Evolutionary conservation across 1,139 yeast species (phyloP).

Genomic region (Hansenula sp.): DNA sequence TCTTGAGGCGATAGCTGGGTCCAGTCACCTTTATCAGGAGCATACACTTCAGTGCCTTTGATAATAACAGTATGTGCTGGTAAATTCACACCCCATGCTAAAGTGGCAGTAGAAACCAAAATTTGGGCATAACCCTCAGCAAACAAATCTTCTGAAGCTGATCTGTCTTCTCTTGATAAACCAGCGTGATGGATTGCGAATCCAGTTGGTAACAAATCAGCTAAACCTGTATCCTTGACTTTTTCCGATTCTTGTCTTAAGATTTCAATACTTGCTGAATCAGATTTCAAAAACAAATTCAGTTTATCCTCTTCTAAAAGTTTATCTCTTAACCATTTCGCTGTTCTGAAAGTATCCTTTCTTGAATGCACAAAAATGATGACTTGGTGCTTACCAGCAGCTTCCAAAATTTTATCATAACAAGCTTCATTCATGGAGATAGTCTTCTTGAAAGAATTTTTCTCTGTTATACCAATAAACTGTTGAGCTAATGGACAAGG

Average conservation of each 20-base stretch:
- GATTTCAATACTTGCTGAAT: conserved; percentile 54
- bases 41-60: conserved; percentile 91
- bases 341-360: conserved; percentile 86
- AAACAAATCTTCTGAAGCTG: conserved; percentile 78
- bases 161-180: conserved; percentile 66
- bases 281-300: conserved; percentile 43
- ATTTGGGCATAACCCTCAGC: conserved; percentile 83
- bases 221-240: conserved; percentile 51
- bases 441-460: conserved; percentile 71
- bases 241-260: conserved; percentile 59
- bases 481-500: conserved; percentile 94
- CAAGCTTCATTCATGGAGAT: conserved; percentile 92
- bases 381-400: conserved; percentile 66
- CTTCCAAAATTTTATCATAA: conserved; percentile 73
- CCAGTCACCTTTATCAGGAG: conserved; percentile 90
- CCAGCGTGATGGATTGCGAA: conserved; percentile 98
- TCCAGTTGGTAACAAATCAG: conserved; percentile 63
- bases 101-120: conserved; percentile 88
- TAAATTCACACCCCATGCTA: conserved; percentile 98
- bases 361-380: conserved; percentile 93
- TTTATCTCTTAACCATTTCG: conserved; percentile 65
- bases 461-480: conserved; percentile 84
- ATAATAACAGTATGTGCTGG: conserved; percentile 97
- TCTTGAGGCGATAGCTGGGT: conserved; percentile 90
- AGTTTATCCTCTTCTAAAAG: conserved; percentile 53